Evolutionary conservation across 257 asterid species (phyloP).

Genomic region (Primulina huaijiensis): DNA sequence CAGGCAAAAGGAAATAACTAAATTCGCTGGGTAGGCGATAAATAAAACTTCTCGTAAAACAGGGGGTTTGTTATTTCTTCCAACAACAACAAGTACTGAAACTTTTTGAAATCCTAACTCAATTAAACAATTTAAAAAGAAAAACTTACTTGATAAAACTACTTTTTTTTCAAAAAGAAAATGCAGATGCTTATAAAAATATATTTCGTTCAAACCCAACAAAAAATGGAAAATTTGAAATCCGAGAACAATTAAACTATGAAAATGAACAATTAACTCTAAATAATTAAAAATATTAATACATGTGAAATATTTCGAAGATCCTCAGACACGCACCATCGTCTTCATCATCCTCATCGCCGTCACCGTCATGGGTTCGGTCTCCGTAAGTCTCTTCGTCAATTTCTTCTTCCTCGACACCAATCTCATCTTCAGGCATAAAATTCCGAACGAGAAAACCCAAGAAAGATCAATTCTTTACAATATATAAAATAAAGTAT

Average conservation of each 20-base stretch:
- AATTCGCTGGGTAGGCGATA: not conserved
- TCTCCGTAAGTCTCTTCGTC: slow-evolving; percentile 65
- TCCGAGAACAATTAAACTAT: not conserved
- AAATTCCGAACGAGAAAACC: not conserved
- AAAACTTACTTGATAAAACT: not conserved
- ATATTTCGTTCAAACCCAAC: not conserved
- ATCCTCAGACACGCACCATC: slow-evolving; percentile 51
- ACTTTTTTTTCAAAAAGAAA: not conserved
- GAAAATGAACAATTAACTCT: not conserved
- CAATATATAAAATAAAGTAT: not conserved
- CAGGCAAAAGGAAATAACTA: not conserved
- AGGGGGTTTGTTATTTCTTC: no score
- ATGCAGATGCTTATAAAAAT: not conserved
- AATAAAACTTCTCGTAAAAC: not conserved
- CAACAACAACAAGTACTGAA: not conserved
- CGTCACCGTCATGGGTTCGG: slow-evolving; percentile 42
- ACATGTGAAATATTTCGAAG: not conserved
- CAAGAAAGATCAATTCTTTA: slow-evolving; percentile 3
- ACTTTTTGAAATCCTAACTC: not conserved
- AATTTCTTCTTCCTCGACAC: slow-evolving; percentile 70
- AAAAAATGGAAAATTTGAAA: slow-evolving; percentile 9
- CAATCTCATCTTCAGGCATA: slow-evolving; percentile 54
- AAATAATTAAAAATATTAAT: not conserved
- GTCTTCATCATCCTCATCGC: slow-evolving; percentile 80
- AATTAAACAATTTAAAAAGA: not conserved